Percentiles rank a stretch among this genome's conserved stretches.
These are phyloP conservation scores for Xylariaceae sp. DNA, from an alignment of 2,329 filamentous ascomycete species.

Conservation along the genomic window DNA sequence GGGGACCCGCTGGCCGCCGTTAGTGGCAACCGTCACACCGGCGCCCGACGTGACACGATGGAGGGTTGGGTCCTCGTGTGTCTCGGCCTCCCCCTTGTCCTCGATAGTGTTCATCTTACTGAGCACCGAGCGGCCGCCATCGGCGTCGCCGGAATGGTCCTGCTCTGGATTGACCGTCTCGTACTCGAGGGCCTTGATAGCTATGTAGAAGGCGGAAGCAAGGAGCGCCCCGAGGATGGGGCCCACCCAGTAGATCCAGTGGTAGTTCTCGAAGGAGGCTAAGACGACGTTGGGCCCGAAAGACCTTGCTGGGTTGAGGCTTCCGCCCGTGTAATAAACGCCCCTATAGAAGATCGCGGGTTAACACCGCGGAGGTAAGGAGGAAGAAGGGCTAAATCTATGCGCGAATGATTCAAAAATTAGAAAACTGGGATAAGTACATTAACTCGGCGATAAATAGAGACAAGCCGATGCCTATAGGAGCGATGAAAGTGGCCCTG, in stretches of 20 bases:
- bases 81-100: not conserved
- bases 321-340: conserved; percentile 39
- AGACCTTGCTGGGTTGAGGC: conserved; percentile 40
- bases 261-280: conserved; percentile 31
- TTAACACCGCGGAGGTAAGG: not conserved
- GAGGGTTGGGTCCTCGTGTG: not conserved
- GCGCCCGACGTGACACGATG: not conserved
- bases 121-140: not conserved
- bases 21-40: not conserved
- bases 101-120: not conserved
- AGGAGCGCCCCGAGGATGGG: conserved; percentile 42
- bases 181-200: conserved; percentile 30
- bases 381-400: not conserved
- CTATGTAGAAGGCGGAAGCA: conserved; percentile 36
- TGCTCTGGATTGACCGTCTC: conserved; percentile 30
- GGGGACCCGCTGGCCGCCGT: not conserved
- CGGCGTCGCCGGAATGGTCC: conserved; percentile 1
- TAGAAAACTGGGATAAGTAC: conserved; percentile 21
- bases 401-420: not conserved
- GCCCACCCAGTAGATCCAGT: conserved; percentile 44
- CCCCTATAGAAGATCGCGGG: conserved; percentile 16
- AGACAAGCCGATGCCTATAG: conserved; percentile 63
- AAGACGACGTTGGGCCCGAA: conserved; percentile 38
- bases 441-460: conserved; percentile 54
- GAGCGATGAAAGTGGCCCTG: conserved; percentile 63